These are phyloP conservation scores for Blastocystis sp. DNA, from an alignment of 352 stramenopile genomes.

Conservation along the genomic window DNA sequence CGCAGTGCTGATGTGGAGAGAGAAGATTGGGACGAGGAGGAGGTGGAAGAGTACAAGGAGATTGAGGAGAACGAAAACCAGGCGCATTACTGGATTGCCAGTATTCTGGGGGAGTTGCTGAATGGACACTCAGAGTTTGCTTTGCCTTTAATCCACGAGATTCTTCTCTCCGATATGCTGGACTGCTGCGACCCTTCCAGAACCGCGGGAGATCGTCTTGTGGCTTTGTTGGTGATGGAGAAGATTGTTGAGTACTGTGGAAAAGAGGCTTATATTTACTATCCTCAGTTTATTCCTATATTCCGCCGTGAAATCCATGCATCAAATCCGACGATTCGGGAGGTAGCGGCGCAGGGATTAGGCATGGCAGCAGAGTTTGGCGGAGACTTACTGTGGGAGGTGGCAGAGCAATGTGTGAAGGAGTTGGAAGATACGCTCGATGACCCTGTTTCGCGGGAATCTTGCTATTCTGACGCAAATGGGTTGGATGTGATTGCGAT, in stretches of 20 bases:
- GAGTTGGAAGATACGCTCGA: slow-evolving; percentile 14
- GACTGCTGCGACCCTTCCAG: slow-evolving; percentile 6
- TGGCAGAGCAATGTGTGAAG: neutral
- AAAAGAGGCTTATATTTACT: slow-evolving; percentile 42
- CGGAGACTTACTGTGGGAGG: slow-evolving; percentile 31
- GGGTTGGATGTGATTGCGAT: neutral
- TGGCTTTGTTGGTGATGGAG: slow-evolving; percentile 39
- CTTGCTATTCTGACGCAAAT: neutral
- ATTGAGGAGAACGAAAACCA: slow-evolving; percentile 47
- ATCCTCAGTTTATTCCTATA: slow-evolving; percentile 44
- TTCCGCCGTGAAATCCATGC: slow-evolving; percentile 32
- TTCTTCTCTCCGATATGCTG: slow-evolving; percentile 12
- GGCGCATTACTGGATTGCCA: neutral
- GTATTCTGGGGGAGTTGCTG: neutral
- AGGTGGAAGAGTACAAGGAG: slow-evolving; percentile 48
- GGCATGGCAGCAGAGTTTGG: neutral
- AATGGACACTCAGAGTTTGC: neutral
- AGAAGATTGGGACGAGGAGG: slow-evolving; percentile 56
- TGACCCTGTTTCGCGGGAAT: slow-evolving; percentile 3
- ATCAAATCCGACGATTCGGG: neutral
- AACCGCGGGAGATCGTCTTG: neutral
- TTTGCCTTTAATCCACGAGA: slow-evolving; percentile 36
- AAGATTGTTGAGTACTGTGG: slow-evolving; percentile 55
- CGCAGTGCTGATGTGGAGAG: slow-evolving; percentile 29
- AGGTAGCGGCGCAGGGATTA: neutral